Conservation (phyloP, 2,329 filamentous ascomycete genomes). For the Ophiocordyceps polyrhachis-furcata region DNA sequence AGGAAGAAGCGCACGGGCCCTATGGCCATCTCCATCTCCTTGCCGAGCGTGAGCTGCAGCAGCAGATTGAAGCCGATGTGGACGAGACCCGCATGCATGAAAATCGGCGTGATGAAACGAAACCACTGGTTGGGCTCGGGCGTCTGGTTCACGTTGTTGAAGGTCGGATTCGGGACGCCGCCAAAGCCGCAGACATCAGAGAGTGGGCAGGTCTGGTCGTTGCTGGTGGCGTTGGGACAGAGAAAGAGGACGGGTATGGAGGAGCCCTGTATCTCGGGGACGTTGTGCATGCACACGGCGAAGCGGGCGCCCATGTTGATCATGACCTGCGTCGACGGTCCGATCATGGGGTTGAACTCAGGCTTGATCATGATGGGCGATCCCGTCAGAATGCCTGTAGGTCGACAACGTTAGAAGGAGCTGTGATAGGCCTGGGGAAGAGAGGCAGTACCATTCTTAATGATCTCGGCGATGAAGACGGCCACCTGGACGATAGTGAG, state of each 20-base stretch:
- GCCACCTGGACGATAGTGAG: constrained; percentile 59
- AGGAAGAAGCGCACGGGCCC: constrained; percentile 74
- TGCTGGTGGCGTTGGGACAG: constrained; percentile 62
- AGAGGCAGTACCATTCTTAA: constrained; percentile 51
- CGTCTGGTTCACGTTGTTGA: constrained; percentile 29
- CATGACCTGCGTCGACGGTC: constrained; percentile 71
- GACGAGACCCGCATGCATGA: constrained; percentile 81
- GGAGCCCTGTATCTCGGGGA: constrained; percentile 41
- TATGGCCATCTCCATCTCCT: constrained; percentile 84
- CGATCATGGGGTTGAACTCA: constrained; percentile 91
- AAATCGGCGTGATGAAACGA: constrained; percentile 89
- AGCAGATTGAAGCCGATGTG: constrained; percentile 95
- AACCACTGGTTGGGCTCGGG: constrained; percentile 84
- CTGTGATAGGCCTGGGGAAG: not conserved
- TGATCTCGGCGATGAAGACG: constrained; percentile 79
- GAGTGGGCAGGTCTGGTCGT: constrained; percentile 46
- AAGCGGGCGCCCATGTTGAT: constrained; percentile 96
- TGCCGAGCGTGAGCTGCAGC: constrained; percentile 72
- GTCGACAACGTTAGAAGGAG: constrained; percentile 1
- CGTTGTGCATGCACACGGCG: constrained; percentile 84
- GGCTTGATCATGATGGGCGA: constrained; percentile 65
- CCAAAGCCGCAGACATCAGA: constrained; percentile 70
- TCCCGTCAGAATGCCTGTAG: constrained; percentile 54
- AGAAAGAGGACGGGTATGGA: constrained; percentile 39
- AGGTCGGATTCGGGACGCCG: constrained; percentile 47